Base-by-base conservation (phyloP, 192 early-diverging fungal genomes). In the Phlyctochytrium bullatum region DNA sequence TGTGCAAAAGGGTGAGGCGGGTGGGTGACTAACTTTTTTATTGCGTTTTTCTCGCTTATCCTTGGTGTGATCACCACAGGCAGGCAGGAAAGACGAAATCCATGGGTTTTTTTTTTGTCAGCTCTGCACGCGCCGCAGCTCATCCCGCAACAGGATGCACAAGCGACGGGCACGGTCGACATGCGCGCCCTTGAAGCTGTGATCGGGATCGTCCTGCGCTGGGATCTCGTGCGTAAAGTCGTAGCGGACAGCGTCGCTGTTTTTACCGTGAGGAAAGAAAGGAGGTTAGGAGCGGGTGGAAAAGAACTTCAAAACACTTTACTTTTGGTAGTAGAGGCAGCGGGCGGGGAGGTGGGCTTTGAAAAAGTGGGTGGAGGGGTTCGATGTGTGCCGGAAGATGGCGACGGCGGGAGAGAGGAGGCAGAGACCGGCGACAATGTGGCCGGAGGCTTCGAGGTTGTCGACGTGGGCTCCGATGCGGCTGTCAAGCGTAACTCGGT, bases 391-490 rank as follows among this genome's bases (percentile, higher is more conserved):
- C 56, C 81, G 82, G 54, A 94, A 82, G 16, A 81, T 83, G 80
- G 89, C 90, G 17, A 92, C 88, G 0, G 89, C 86, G 0, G 86
- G 76, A 0, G 90, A 90, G 4, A 86, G 73, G 17, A 94, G 76
- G 66, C 86, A 91, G 35, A 92, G 68, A 2, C 92, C 92, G 20
- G 86, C 87, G 4, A 94, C 89, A 3, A 88, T 83, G 2, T 78
- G 73, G 0, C 92, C 92, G 16, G 90, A 92, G 32, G 88, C 90
- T 31, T 61, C 85, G 6, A 88, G 64, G 64, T 94, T 91, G 70
- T 94, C 92, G 2, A 94, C 86, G 69, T 94, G 92, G 3, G 88
- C 83, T 72, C 84, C 80, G 64, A 94, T 94, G 52, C 89, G 89
- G 34, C 89, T 87, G 1, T 84, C 75, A 1, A 80, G 71, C 6